These are phyloP conservation scores for Coleophoma eucalyptorum DNA, from an alignment of 2,329 filamentous ascomycete genomes.

Conservation along the genomic window DNA sequence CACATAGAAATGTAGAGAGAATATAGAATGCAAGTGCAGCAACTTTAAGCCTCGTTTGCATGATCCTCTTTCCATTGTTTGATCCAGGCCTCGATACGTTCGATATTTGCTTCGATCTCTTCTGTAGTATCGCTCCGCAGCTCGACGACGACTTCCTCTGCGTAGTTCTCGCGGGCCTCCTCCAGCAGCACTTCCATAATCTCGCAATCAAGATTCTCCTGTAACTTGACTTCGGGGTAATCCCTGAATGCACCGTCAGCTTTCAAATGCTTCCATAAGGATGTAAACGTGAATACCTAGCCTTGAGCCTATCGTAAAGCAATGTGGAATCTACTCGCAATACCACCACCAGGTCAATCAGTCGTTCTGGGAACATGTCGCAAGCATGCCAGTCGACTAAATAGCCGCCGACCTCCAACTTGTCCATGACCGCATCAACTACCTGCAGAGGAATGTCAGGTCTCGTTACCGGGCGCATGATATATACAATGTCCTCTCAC, in stretches of 20 bases:
- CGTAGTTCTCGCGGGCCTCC: conserved; percentile 84
- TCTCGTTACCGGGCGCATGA: neutral
- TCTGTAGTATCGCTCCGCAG: conserved; percentile 76
- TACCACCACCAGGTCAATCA: conserved; percentile 94
- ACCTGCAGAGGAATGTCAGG: conserved; percentile 44
- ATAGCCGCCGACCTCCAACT: conserved; percentile 73
- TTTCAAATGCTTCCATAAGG: neutral
- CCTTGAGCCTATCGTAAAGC: conserved; percentile 79
- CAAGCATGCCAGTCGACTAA: conserved; percentile 98
- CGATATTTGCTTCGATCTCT: conserved; percentile 86
- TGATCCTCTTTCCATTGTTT: conserved; percentile 76
- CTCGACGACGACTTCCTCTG: conserved; percentile 84
- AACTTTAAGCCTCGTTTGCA: conserved; percentile 19
- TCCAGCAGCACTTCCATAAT: conserved; percentile 95
- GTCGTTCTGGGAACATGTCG: conserved; percentile 87
- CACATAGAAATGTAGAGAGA: neutral
- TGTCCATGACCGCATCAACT: conserved; percentile 83
- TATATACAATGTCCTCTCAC: conserved; percentile 37
- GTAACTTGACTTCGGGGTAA: conserved; percentile 81
- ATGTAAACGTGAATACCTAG: conserved; percentile 47
- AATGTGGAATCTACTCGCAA: conserved; percentile 75
- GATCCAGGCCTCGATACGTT: conserved; percentile 79
- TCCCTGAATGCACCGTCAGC: conserved; percentile 44
- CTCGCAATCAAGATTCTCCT: conserved; percentile 95
- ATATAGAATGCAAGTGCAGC: too few species aligned